These are phyloP conservation scores for Pichia sp. DNA, from an alignment of 1,139 yeast genomes.

Conservation along the genomic window DNA sequence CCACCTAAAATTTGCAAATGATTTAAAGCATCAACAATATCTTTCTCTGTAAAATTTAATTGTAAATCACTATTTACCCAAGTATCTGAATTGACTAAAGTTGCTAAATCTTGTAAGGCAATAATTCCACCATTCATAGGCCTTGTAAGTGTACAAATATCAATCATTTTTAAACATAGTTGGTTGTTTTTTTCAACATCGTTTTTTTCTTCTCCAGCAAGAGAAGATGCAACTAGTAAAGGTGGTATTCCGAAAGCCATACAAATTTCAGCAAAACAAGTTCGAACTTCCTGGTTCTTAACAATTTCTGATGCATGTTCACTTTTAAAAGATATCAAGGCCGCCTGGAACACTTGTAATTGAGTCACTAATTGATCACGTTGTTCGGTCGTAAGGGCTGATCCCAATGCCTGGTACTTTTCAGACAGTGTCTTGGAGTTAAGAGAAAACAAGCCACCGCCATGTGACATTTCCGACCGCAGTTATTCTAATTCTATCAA, in stretches of 20 bases:
- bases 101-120: slow-evolving; percentile 51
- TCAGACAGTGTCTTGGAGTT: slow-evolving; percentile 7
- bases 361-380: slow-evolving; percentile 51
- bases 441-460: slow-evolving; percentile 23
- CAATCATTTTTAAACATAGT: slow-evolving; percentile 65
- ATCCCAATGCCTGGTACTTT: slow-evolving; percentile 29
- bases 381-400: slow-evolving; percentile 36
- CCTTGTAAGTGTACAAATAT: slow-evolving; percentile 64
- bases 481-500: too few species aligned
- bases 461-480: too few species aligned
- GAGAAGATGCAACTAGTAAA: slow-evolving; percentile 38
- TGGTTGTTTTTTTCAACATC: slow-evolving; percentile 55
- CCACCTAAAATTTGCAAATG: slow-evolving; percentile 28
- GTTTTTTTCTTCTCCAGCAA: slow-evolving; percentile 14
- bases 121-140: slow-evolving; percentile 78
- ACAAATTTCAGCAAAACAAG: slow-evolving; percentile 70
- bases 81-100: slow-evolving; percentile 30
- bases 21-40: slow-evolving; percentile 44
- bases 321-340: slow-evolving; percentile 56
- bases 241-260: slow-evolving; percentile 82
- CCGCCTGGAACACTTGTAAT: slow-evolving; percentile 54
- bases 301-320: slow-evolving; percentile 58
- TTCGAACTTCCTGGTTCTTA: slow-evolving; percentile 56
- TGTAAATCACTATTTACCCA: slow-evolving; percentile 33
- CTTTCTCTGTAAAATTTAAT: slow-evolving; percentile 32